A percentile compares a stretch with the other conserved stretches of the same genome.
phyloP scores from a whole-genome alignment of 805 yeast species.

The Zygosaccharomyces pseudorouxii region DNA sequence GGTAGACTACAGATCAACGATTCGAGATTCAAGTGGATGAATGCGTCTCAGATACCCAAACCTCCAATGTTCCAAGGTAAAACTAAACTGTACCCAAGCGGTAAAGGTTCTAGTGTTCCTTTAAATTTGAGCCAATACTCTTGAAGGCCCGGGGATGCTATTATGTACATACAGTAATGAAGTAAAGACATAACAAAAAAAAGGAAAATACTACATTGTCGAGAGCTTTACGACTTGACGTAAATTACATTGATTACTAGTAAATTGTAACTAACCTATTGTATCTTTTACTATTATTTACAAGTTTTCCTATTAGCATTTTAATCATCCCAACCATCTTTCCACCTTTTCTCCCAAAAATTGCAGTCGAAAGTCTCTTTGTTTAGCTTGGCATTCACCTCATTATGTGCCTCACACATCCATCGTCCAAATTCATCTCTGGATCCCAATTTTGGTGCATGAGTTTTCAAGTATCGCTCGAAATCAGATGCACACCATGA shows the following conservation, averaged over 20 bases:
- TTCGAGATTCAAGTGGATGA: conserved; percentile 61
- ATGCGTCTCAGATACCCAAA: conserved; percentile 67
- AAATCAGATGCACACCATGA: conserved; percentile 91
- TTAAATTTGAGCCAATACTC: conserved; percentile 49
- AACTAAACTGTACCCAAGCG: conserved; percentile 86
- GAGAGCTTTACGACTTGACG: not conserved
- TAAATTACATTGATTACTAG: not conserved
- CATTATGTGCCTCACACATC: conserved; percentile 94
- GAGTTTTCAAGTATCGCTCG: conserved; percentile 50
- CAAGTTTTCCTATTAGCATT: not conserved
- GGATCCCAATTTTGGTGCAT: conserved; percentile 51
- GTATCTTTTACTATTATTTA: not conserved
- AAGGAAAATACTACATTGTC: not conserved
- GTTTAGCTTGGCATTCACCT: conserved; percentile 81
- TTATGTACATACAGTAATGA: not conserved
- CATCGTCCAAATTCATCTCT: conserved; percentile 83
- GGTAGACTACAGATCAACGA: conserved; percentile 56
- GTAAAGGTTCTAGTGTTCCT: conserved; percentile 90
- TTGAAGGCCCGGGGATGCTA: conserved; percentile 1
- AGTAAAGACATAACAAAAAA: not conserved
- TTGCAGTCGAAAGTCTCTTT: conserved; percentile 83
- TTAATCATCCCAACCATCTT: conserved; percentile 74
- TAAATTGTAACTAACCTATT: not conserved
- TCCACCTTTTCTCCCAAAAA: conserved; percentile 92
- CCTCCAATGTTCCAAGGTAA: conserved; percentile 77